Conservation (phyloP, 805 yeast species). For the Barnettozyma vustinii region DNA sequence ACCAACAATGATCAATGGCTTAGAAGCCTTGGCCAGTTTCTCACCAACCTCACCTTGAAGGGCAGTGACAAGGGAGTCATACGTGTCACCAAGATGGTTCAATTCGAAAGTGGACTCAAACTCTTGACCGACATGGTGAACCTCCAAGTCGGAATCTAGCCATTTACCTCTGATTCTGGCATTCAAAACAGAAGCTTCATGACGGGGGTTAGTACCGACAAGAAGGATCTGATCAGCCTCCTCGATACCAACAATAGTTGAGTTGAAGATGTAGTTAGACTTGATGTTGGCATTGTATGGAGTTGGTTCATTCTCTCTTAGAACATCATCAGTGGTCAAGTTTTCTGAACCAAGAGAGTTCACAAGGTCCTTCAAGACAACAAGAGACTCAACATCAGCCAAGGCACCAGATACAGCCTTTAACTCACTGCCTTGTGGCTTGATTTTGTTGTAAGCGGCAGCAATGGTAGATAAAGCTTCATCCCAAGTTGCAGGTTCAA, state of each 20-base stretch:
- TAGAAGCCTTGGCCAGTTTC: constrained; percentile 58
- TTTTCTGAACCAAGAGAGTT: constrained; percentile 79
- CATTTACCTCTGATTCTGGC: constrained; percentile 78
- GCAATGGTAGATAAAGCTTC: constrained; percentile 72
- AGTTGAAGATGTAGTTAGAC: constrained; percentile 75
- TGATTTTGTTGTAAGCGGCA: constrained; percentile 47
- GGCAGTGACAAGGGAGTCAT: constrained; percentile 51
- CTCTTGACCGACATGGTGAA: constrained; percentile 67
- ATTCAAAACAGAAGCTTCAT: constrained; percentile 84
- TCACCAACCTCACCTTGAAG: constrained; percentile 64
- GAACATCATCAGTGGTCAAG: constrained; percentile 61
- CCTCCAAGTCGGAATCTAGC: constrained; percentile 62
- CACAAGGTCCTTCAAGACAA: constrained; percentile 72
- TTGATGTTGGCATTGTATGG: constrained; percentile 70
- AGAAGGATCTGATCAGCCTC: constrained; percentile 77
- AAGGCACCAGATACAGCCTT: constrained; percentile 81
- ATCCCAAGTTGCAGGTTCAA: constrained; percentile 80
- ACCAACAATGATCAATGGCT: constrained; percentile 77
- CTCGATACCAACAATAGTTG: constrained; percentile 73
- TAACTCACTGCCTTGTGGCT: constrained; percentile 64
- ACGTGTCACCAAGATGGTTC: constrained; percentile 57
- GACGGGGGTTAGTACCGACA: constrained; percentile 84
- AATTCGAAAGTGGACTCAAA: constrained; percentile 74
- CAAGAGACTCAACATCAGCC: constrained; percentile 77
- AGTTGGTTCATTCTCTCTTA: constrained; percentile 39